Evolutionary conservation across 345 rosid species (phyloP), one percentile per base, ranked within the genome.

Genomic region (Sapria himalayana): DNA sequence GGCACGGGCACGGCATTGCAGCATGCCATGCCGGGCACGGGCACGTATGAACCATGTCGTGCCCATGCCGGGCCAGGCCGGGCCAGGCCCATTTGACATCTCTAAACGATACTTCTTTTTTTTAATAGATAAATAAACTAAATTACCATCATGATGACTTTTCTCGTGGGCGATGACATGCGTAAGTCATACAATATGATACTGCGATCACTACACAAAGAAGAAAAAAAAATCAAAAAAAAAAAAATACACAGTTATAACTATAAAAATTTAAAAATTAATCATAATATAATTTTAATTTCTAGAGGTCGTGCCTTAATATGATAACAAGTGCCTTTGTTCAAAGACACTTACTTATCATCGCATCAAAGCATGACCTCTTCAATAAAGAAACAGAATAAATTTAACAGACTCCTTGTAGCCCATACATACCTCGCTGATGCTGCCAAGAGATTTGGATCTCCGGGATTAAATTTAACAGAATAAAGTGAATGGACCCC

Each of bases 391-490:
- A n/a, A n/a, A n/a, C n/a, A n/a, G 36, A 33, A 23, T 15, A 22
- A 7, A 17, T 14, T 6, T 19, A 13, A 15, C n/a, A 21, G 20
- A 22, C 15, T 15, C 37, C 2, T 12, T 19, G 50, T 39, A 39
- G 40, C 25, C 39, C 10, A 51, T 7, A 31, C 62, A 45, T 64
- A 89, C 95, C 86, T 75, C 7, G 73, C 81, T 15, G 99, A 69
- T 37, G 93, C 42, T 14, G 77, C 99, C 59, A 91, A 64, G 46
- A 84, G 45, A 51, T 84, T 71, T 33, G 93, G 76, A 41, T 82
- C 95, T 46, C 84, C 95, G 1, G 95, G 99, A 67, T 84, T 80
- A 69, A 89, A 89, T 59, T 72, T 66, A 48, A 84, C 76, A 64
- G 85, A 84, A 48, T 79, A 67, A 25, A 81, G 70, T 18, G 99